Conservation (phyloP, 176 grass and related monocot genomes). For the Triticum timopheevii region DNA sequence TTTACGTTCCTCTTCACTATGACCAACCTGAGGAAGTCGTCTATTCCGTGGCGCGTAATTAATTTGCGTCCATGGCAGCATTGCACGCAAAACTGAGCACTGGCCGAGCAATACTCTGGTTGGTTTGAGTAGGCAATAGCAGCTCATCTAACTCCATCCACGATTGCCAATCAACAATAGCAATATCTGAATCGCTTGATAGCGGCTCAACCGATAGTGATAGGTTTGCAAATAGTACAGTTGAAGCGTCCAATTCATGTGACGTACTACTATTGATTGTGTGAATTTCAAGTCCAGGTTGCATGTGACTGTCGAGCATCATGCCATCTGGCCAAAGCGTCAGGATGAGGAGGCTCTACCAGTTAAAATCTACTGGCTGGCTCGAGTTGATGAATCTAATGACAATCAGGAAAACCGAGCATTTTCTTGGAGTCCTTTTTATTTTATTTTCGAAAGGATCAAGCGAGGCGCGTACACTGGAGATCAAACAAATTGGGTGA, state of each 20-base stretch:
- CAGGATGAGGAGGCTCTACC: neutral
- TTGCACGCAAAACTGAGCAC: constrained; percentile 16
- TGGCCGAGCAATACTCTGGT: neutral
- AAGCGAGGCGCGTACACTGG: no score
- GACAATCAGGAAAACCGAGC: neutral
- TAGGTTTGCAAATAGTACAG: neutral
- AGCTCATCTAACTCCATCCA: constrained; percentile 37
- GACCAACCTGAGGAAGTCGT: neutral
- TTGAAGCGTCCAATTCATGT: no score
- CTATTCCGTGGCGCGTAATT: neutral
- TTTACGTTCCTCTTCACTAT: no score
- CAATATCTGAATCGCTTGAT: neutral
- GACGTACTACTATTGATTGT: no score
- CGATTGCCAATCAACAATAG: neutral
- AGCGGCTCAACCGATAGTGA: neutral
- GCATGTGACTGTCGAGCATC: no score
- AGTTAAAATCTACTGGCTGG: neutral
- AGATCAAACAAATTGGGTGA: no score
- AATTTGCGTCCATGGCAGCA: neutral
- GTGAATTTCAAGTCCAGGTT: no score
- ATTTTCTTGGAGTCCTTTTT: neutral
- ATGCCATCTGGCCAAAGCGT: neutral
- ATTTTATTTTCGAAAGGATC: neutral
- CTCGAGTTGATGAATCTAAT: neutral
- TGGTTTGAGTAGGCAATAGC: constrained; percentile 35